Base-by-base conservation (phyloP, 371 early-diverging fungal genomes). In the Mortierella sp. region DNA sequence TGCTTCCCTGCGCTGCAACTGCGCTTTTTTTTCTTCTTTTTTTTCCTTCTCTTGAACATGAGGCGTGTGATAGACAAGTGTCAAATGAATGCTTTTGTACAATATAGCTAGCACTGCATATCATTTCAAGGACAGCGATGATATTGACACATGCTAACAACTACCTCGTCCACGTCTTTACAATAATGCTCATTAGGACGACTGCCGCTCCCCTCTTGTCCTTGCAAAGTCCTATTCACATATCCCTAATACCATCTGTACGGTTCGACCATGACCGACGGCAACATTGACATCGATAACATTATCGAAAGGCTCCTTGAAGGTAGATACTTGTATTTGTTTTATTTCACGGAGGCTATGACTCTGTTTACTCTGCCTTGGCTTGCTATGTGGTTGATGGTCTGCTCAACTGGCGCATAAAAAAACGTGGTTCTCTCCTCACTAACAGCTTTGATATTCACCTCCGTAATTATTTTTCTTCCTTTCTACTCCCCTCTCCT, bases 261-360 rank as follows among this genome's bases (percentile, higher is more conserved):
- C 28, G 44, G 21, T 48, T 70, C 70, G n/a, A 90, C 89, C 91
- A 77, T 75, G 31, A 90, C 89, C 70, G 81, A 78, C 55, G 57
- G 80, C 65, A 94, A 95, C 68, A 92, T 94, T 54, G 95, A 97
- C 77, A 90, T 98, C 72, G 97, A 97, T 89, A 94, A 95, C 60
- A 95, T 98, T 79, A 97, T 98, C 84, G 96, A 95, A 85, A 90
- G 97, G 70, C 92, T 98, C 31, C 88, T 98, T 87, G 98, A 98
- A 95, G 98, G 98, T 97, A 92, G 24, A 38, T n/a, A 52, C 34
- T 34, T 44, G 14, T 19, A 8, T 65, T n/a, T 47, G 31, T 38
- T 31, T 11, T 24, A 48, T 48, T 38, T 50, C 68, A 75, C 44
- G 48, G 48, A 75, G 45, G 50, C 34, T 50, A 28, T 60, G 38